Percentiles rank a stretch among this genome's conserved stretches.
These are phyloP conservation scores for Purpureocillium takamizusanense DNA, from an alignment of 2,329 filamentous ascomycete genomes.

Conservation along the genomic window DNA sequence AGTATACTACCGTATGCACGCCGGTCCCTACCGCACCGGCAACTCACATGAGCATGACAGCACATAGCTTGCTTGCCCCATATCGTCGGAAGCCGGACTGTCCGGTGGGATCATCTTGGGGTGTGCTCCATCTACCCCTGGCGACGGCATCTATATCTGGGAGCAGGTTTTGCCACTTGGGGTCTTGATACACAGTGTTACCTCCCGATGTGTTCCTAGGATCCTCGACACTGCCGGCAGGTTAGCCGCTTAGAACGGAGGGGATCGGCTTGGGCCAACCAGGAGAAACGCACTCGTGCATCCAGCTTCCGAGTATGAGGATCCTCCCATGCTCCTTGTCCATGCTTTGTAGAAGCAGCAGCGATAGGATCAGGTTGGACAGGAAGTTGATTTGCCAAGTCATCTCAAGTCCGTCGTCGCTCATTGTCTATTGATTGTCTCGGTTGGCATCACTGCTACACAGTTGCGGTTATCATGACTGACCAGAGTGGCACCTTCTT, in stretches of 20 bases:
- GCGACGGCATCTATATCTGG: conserved; percentile 20
- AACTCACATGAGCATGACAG: conserved; percentile 24
- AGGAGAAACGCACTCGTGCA: conserved; percentile 20
- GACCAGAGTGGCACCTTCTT: conserved; percentile 15
- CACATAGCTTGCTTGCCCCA: conserved; percentile 28
- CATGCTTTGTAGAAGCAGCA: conserved; percentile 22
- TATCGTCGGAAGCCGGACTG: conserved; percentile 24
- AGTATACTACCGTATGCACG: conserved; percentile 5
- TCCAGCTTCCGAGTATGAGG: conserved; percentile 20
- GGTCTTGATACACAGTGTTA: conserved; percentile 12
- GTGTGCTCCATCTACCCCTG: conserved; percentile 23
- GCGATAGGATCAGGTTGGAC: conserved; percentile 18
- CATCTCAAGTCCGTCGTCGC: conserved; percentile 19
- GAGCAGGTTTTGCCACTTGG: conserved; percentile 16
- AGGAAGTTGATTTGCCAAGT: conserved; percentile 24
- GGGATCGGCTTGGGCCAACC: too few relatives aligned
- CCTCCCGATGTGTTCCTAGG: conserved; percentile 13
- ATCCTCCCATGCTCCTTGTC: conserved; percentile 17
- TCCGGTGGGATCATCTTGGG: conserved; percentile 15
- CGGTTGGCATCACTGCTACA: too few relatives aligned
- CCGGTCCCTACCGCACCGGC: not conserved
- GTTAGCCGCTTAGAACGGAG: not conserved
- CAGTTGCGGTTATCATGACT: conserved; percentile 1
- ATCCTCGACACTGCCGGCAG: conserved; percentile 15
- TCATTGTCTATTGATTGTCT: conserved; percentile 13